These are phyloP conservation scores for Chalciporus pseudorubinellus DNA, from an alignment of 768 basidiomycete genomes.

Conservation along the genomic window DNA sequence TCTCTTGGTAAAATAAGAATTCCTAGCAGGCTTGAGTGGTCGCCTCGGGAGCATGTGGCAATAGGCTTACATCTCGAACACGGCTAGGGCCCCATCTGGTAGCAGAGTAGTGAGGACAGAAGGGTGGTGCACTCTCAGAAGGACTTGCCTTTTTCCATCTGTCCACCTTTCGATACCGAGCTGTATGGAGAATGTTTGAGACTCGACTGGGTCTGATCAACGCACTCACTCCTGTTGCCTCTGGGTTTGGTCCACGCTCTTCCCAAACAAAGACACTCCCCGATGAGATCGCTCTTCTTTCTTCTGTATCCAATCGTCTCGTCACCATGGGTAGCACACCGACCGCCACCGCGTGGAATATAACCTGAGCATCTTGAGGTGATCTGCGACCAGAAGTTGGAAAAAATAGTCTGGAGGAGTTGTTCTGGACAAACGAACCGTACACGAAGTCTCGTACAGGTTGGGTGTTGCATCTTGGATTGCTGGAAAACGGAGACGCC, in stretches of 20 bases:
- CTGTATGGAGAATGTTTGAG: conserved; percentile 33
- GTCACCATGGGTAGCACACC: conserved; percentile 62
- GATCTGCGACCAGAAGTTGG: conserved; percentile 34
- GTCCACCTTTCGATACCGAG: conserved; percentile 82
- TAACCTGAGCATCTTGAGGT: conserved; percentile 64
- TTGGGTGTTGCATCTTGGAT: conserved; percentile 61
- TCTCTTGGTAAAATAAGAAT: conserved; percentile 76
- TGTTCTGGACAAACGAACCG: conserved; percentile 18
- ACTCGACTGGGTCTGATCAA: too few species aligned
- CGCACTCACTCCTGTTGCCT: conserved; percentile 58
- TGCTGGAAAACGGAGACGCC: conserved; percentile 9
- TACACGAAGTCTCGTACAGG: conserved; percentile 62
- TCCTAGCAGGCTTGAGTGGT: conserved; percentile 44
- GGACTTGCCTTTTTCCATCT: conserved; percentile 52
- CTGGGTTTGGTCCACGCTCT: conserved; percentile 67
- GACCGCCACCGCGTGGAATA: conserved; percentile 70
- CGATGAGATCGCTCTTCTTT: conserved; percentile 64
- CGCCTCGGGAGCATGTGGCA: neutral
- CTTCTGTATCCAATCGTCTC: conserved; percentile 72
- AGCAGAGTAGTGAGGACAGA: conserved; percentile 1
- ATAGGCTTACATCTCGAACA: conserved; percentile 62
- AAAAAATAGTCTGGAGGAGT: neutral
- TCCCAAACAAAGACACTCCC: conserved; percentile 85
- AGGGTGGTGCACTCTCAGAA: neutral
- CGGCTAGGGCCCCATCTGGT: conserved; percentile 74